These are phyloP conservation scores for Boletus nobilissimus DNA, from an alignment of 1,284 basidiomycete species.

Conservation along the genomic window DNA sequence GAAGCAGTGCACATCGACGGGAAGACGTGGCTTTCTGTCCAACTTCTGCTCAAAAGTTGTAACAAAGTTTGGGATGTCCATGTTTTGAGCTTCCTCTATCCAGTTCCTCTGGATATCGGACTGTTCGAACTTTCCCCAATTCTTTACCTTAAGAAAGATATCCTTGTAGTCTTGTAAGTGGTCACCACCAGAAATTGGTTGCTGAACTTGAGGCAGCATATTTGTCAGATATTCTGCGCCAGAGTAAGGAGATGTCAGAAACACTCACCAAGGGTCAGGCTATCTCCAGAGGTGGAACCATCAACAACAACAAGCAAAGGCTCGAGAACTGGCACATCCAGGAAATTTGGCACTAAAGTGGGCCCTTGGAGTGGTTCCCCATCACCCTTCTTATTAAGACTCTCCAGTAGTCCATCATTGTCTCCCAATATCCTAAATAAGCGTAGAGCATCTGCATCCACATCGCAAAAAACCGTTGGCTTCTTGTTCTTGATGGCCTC, in stretches of 20 bases:
- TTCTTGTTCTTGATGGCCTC: no score
- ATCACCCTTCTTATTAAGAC: background rate
- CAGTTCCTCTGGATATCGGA: background rate
- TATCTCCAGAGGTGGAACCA: no score
- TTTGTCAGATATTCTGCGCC: background rate
- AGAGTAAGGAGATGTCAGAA: background rate
- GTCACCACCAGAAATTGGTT: background rate
- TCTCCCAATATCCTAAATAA: background rate
- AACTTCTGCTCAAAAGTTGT: background rate
- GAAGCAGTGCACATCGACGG: background rate
- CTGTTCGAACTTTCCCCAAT: background rate
- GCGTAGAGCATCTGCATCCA: background rate
- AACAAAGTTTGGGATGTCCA: background rate
- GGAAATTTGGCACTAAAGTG: background rate
- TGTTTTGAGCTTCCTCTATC: background rate
- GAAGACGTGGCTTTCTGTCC: background rate
- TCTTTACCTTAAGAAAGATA: background rate
- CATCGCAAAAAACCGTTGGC: no score
- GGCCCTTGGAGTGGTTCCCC: background rate
- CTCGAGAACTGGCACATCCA: no score
- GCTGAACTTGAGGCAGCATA: background rate
- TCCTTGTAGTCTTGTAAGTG: background rate
- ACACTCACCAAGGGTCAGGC: background rate
- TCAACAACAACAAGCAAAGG: no score
- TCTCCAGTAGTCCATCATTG: background rate